Evolutionary conservation across 306 rosid genomes (phyloP).

Genomic region (Medicago lupulina): DNA sequence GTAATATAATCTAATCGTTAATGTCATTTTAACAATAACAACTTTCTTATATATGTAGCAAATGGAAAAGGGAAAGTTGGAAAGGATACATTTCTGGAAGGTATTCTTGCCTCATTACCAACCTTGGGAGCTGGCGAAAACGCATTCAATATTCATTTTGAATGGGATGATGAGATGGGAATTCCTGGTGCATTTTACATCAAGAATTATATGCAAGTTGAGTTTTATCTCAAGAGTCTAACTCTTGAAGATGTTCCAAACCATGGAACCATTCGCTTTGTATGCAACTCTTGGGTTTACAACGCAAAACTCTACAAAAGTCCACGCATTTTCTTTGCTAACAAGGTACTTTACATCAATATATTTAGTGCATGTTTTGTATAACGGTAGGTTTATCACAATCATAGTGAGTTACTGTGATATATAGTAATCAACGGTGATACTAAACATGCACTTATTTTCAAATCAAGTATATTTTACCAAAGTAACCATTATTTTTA

Average conservation of each 20-base stretch:
- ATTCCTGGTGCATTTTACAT: slow-evolving; percentile 76
- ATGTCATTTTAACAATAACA: too few species aligned
- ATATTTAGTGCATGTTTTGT: neutral
- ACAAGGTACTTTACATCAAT: slow-evolving; percentile 55
- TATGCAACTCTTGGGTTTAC: slow-evolving; percentile 88
- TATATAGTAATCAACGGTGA: neutral
- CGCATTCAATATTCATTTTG: slow-evolving; percentile 61
- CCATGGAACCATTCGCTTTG: slow-evolving; percentile 61
- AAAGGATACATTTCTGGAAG: slow-evolving; percentile 60
- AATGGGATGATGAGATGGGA: slow-evolving; percentile 61
- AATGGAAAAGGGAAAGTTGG: slow-evolving; percentile 64
- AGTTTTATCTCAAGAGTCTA: slow-evolving; percentile 66
- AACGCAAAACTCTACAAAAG: slow-evolving; percentile 55
- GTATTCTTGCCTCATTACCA: slow-evolving; percentile 49
- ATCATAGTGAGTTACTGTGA: neutral
- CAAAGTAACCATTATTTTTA: neutral
- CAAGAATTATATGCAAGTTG: slow-evolving; percentile 62
- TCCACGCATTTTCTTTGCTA: slow-evolving; percentile 74
- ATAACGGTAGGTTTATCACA: neutral
- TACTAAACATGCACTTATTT: neutral
- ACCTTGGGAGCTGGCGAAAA: slow-evolving; percentile 56
- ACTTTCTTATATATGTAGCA: slow-evolving; percentile 35
- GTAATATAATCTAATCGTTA: too few species aligned
- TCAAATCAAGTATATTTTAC: neutral
- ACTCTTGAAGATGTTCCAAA: slow-evolving; percentile 75